A percentile compares a stretch with the other conserved stretches of the same genome.
phyloP scores from a whole-genome alignment of 2,329 filamentous ascomycete genomes.

The Aspergillus ruber region DNA sequence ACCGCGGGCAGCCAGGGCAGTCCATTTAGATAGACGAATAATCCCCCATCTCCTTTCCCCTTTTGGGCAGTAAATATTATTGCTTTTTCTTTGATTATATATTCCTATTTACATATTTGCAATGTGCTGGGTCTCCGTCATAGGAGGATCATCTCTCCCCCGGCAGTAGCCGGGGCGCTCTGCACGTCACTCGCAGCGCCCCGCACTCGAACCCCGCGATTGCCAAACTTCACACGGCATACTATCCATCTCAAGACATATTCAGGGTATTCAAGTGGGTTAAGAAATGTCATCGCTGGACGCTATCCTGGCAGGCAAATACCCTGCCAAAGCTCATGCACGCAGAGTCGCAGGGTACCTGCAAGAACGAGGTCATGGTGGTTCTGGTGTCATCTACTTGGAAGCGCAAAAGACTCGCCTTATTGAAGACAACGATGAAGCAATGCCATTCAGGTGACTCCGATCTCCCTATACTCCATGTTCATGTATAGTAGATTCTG shows the following conservation, averaged over 20 bases:
- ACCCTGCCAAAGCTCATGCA: slow-evolving; percentile 82
- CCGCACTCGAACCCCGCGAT: no score
- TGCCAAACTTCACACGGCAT: no score
- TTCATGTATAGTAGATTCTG: background rate
- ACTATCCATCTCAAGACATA: no score
- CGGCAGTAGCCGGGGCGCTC: no score
- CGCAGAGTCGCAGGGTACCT: slow-evolving; percentile 76
- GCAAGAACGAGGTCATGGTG: slow-evolving; percentile 55
- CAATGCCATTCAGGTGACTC: slow-evolving; percentile 67
- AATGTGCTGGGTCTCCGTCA: no score
- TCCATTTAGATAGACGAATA: slow-evolving; percentile 9
- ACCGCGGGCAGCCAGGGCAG: slow-evolving; percentile 19
- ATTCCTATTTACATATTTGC: no score
- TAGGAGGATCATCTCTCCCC: no score
- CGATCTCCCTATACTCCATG: background rate
- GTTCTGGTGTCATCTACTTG: slow-evolving; percentile 73
- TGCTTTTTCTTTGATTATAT: no score
- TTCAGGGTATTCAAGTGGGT: no score
- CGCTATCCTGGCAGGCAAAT: slow-evolving; percentile 51
- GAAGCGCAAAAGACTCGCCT: slow-evolving; percentile 76
- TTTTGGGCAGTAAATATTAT: background rate
- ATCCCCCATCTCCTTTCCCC: background rate
- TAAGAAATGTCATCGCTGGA: slow-evolving; percentile 12
- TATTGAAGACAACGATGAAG: slow-evolving; percentile 83
- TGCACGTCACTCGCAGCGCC: no score